Evolutionary conservation across 306 rosid genomes (phyloP).

Genomic region (Hippophae tibetana): DNA sequence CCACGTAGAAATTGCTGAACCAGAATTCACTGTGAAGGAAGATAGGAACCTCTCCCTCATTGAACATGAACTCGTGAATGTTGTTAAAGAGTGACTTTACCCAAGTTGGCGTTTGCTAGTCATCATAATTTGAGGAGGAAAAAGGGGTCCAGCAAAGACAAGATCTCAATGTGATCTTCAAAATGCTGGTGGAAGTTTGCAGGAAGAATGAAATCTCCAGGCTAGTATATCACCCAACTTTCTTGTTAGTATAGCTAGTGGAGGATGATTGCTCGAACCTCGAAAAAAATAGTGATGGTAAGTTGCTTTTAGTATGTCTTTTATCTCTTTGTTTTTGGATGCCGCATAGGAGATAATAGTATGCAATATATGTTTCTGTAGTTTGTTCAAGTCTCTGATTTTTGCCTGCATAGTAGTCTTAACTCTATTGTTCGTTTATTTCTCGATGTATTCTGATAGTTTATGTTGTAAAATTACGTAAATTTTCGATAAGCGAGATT

Average conservation of each 20-base stretch:
- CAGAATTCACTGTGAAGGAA: slow-evolving; percentile 31
- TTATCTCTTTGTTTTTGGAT: slow-evolving; percentile 30
- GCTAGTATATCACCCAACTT: slow-evolving; percentile 31
- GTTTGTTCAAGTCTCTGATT: slow-evolving; percentile 4
- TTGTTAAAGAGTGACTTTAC: slow-evolving; percentile 30
- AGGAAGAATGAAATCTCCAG: slow-evolving; percentile 43
- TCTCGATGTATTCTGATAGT: too few species aligned
- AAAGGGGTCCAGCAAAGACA: slow-evolving; percentile 36
- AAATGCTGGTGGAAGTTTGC: slow-evolving; percentile 27
- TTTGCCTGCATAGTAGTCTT: background rate
- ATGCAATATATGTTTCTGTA: slow-evolving; percentile 17
- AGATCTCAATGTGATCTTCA: slow-evolving; percentile 28
- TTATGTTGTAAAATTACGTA: too few species aligned
- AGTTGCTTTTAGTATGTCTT: slow-evolving; percentile 32
- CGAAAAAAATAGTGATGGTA: slow-evolving; percentile 24
- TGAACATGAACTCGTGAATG: slow-evolving; percentile 33
- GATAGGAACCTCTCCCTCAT: slow-evolving; percentile 38
- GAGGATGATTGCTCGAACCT: slow-evolving; percentile 30
- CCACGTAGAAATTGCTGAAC: slow-evolving; percentile 33
- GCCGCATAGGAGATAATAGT: slow-evolving; percentile 21
- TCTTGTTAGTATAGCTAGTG: slow-evolving; percentile 26
- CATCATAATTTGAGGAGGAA: background rate
- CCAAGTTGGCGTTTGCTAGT: slow-evolving; percentile 19
- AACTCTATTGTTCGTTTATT: too few species aligned
- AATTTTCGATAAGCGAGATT: too few species aligned